A percentile compares a stretch with the other conserved stretches of the same genome.
Evolutionary conservation across 345 rosid species (phyloP).

Genomic region (Salix suchowensis): DNA sequence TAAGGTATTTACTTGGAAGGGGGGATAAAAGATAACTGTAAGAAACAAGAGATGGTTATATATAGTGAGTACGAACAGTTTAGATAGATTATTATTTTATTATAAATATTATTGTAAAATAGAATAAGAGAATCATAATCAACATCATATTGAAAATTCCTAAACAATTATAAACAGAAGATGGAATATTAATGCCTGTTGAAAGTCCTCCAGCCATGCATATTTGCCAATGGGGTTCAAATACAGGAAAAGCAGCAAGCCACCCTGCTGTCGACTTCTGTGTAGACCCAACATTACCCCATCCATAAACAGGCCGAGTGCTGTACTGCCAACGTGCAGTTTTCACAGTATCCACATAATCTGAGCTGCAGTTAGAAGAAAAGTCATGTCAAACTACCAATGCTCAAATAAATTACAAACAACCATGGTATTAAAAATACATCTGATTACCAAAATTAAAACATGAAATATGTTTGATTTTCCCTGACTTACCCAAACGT

Average conservation of each 20-base stretch:
- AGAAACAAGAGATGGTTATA: background rate
- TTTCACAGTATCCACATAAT: slow-evolving; percentile 58
- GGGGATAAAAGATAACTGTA: background rate
- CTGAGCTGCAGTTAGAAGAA: slow-evolving; percentile 51
- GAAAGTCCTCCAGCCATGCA: slow-evolving; percentile 99
- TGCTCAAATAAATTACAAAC: background rate
- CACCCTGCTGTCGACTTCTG: slow-evolving; percentile 97
- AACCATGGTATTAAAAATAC: background rate
- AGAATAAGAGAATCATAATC: too few species aligned
- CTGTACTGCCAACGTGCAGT: slow-evolving; percentile 93
- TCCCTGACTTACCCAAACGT: too few species aligned
- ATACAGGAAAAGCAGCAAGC: slow-evolving; percentile 94
- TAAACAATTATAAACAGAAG: slow-evolving; percentile 15
- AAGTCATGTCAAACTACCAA: slow-evolving; percentile 6
- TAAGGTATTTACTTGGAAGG: background rate
- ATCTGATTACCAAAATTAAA: background rate
- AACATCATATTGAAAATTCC: background rate
- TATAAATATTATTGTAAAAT: too few species aligned
- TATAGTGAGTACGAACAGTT: too few species aligned
- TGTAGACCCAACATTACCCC: slow-evolving; percentile 76
- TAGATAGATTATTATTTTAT: too few species aligned
- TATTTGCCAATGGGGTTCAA: slow-evolving; percentile 99
- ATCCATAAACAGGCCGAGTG: slow-evolving; percentile 85
- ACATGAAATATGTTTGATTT: background rate
- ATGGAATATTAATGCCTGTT: slow-evolving; percentile 49